phyloP scores from a whole-genome alignment of 2,329 filamentous ascomycete species.

The Cercospora zeae-maydis region DNA sequence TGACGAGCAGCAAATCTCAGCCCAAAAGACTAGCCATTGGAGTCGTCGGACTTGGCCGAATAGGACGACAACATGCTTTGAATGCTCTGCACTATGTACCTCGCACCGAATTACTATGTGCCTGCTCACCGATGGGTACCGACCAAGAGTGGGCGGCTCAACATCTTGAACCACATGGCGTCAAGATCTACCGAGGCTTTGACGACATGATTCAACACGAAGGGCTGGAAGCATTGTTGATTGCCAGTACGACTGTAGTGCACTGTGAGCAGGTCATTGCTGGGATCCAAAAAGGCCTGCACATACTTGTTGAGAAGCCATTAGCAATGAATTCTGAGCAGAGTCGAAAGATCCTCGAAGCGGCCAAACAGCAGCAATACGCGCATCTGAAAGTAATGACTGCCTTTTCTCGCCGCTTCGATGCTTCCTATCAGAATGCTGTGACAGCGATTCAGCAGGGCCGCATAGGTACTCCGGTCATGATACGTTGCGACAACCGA shows the following conservation, averaged over 20 bases:
- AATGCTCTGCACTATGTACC: slow-evolving; percentile 45
- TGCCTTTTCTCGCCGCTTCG: slow-evolving; percentile 46
- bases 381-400: slow-evolving; percentile 42
- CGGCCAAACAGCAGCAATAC: slow-evolving; percentile 20
- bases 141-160: slow-evolving; percentile 45
- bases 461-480: slow-evolving; percentile 40
- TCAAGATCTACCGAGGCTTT: slow-evolving; percentile 53
- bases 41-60: slow-evolving; percentile 21
- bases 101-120: slow-evolving; percentile 44
- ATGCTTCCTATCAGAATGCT: slow-evolving; percentile 42
- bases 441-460: slow-evolving; percentile 38
- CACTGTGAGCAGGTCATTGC: slow-evolving; percentile 57
- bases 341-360: slow-evolving; percentile 13
- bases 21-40: slow-evolving; percentile 17
- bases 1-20: neutral
- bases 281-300: slow-evolving; percentile 52
- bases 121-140: slow-evolving; percentile 42
- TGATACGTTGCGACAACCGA: slow-evolving; percentile 44
- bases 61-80: slow-evolving; percentile 20
- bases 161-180: slow-evolving; percentile 50
- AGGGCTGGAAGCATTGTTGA: slow-evolving; percentile 53
- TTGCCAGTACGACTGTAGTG: slow-evolving; percentile 53
- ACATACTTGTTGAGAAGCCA: slow-evolving; percentile 57
- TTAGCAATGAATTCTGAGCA: slow-evolving; percentile 28
- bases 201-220: slow-evolving; percentile 56